Percentiles rank a stretch among this genome's conserved stretches.
Evolutionary conservation across 1,139 yeast species (phyloP).

Genomic region (Meyerozyma carpophila): DNA sequence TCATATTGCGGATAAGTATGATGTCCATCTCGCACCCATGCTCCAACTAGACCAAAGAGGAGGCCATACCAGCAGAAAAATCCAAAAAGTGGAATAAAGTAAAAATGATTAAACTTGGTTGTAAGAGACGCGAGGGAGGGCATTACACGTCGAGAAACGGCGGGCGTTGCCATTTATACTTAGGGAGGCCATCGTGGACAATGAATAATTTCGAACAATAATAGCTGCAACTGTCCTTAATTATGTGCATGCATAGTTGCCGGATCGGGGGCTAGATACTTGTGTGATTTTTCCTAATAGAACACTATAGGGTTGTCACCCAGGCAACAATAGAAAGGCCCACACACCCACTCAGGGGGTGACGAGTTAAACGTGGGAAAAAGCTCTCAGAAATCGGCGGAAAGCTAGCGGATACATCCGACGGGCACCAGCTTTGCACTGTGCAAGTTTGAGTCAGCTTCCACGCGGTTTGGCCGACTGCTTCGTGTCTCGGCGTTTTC

Average conservation of each 20-base stretch:
- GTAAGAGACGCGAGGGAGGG: constrained; percentile 10
- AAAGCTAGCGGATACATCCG: neutral
- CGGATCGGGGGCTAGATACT: neutral
- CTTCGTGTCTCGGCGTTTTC: neutral
- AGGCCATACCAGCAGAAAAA: constrained; percentile 23
- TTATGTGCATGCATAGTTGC: neutral
- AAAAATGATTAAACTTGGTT: constrained; percentile 23
- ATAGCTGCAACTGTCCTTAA: neutral
- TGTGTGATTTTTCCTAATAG: neutral
- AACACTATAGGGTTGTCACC: neutral
- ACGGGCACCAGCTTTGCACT: too few species aligned
- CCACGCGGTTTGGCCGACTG: too few species aligned
- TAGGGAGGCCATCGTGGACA: neutral
- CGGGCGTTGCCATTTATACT: neutral
- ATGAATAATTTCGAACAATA: neutral
- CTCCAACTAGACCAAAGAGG: constrained; percentile 19
- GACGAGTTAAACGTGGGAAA: neutral
- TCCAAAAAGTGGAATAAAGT: constrained; percentile 23
- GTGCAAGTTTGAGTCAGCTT: too few species aligned
- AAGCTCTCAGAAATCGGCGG: neutral
- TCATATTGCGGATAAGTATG: constrained; percentile 16
- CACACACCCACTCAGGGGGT: neutral
- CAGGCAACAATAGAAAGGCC: neutral
- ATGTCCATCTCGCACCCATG: constrained; percentile 19
- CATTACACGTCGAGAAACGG: neutral